These are phyloP conservation scores for Eucalyptus rudis DNA, from an alignment of 345 rosid species.

Conservation along the genomic window DNA sequence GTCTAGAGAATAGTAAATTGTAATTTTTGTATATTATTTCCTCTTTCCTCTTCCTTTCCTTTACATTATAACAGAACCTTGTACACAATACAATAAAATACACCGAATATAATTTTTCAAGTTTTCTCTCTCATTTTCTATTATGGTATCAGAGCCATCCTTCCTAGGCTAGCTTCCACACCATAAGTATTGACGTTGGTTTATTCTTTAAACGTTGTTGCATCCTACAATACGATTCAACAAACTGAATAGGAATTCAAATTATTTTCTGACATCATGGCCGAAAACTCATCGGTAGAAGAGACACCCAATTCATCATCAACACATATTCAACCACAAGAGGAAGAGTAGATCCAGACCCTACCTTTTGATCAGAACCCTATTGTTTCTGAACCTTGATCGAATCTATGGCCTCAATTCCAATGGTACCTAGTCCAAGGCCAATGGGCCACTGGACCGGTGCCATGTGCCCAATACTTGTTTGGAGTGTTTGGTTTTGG, in stretches of 20 bases:
- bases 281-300: background rate
- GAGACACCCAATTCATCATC: background rate
- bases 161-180: background rate
- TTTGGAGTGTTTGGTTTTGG: too few relatives aligned
- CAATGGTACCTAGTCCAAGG: background rate
- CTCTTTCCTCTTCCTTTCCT: too few relatives aligned
- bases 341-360: background rate
- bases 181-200: background rate
- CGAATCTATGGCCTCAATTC: background rate
- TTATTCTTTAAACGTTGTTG: background rate
- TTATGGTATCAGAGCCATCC: background rate
- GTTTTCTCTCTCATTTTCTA: too few relatives aligned
- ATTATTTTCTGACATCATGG: background rate
- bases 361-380: background rate
- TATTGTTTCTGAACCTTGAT: background rate
- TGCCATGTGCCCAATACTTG: background rate
- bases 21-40: too few relatives aligned
- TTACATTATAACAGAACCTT: too few relatives aligned
- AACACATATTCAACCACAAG: background rate
- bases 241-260: background rate
- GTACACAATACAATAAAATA: too few relatives aligned
- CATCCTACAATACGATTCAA: background rate
- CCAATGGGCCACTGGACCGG: background rate
- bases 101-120: too few relatives aligned
- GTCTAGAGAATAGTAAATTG: too few relatives aligned